phyloP scores from a whole-genome alignment of 1,139 yeast species.

The Yamadazyma atmosphaerica region DNA sequence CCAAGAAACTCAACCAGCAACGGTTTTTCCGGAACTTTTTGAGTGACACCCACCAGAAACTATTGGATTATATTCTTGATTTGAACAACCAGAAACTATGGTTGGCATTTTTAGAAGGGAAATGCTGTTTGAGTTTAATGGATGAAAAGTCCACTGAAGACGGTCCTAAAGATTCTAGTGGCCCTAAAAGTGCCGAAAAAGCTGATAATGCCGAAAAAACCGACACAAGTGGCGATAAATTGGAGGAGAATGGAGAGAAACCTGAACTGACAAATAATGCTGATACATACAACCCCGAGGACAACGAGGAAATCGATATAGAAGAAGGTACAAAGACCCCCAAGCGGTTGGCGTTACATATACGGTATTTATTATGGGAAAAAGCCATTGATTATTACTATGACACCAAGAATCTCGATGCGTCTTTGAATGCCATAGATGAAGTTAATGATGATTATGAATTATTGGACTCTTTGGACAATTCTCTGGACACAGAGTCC shows the following conservation, averaged over 20 bases:
- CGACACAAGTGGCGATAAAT: conserved; percentile 7
- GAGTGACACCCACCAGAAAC: conserved; percentile 60
- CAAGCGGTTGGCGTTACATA: conserved; percentile 58
- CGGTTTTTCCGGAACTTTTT: conserved; percentile 59
- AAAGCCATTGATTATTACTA: conserved; percentile 63
- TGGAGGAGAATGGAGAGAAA: conserved; percentile 4
- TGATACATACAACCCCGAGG: too few species aligned
- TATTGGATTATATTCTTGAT: conserved; percentile 44
- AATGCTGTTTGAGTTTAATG: conserved; percentile 37
- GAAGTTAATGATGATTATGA: conserved; percentile 41
- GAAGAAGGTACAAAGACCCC: conserved; percentile 53
- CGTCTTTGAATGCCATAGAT: conserved; percentile 26
- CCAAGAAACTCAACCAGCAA: conserved; percentile 47
- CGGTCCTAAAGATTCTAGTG: conserved; percentile 6
- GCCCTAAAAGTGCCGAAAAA: conserved; percentile 7
- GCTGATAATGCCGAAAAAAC: conserved; percentile 6
- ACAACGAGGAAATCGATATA: conserved; percentile 28
- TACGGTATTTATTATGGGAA: conserved; percentile 72
- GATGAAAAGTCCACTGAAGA: conserved; percentile 14
- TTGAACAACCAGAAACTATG: conserved; percentile 41
- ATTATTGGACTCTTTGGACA: conserved; percentile 34
- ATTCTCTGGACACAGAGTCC: conserved; percentile 7
- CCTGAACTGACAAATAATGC: too few species aligned
- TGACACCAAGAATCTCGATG: conserved; percentile 28
- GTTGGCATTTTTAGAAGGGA: conserved; percentile 56